Percentiles rank a stretch among this genome's conserved stretches.
phyloP scores from a whole-genome alignment of 768 basidiomycete genomes.

The Wakefieldia striispora region DNA sequence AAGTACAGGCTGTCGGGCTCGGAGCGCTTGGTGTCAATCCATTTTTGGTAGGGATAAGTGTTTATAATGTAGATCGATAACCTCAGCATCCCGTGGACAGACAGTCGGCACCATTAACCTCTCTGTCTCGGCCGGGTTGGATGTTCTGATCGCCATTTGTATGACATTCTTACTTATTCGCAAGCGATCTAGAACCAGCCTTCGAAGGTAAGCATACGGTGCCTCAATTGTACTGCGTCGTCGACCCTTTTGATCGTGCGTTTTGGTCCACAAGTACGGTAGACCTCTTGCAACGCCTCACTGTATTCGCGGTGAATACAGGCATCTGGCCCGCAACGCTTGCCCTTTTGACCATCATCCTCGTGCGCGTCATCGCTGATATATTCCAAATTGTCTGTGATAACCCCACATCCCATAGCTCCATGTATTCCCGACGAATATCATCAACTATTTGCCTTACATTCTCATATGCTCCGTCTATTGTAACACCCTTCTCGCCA shows the following conservation, averaged over 20 bases:
- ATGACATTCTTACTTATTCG: constrained; percentile 1
- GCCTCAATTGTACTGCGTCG: too few relatives aligned
- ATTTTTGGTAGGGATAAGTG: background rate
- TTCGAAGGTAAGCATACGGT: too few relatives aligned
- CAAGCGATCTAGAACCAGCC: too few relatives aligned
- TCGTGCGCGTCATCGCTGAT: constrained; percentile 35
- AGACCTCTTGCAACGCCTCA: background rate
- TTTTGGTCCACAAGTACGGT: too few relatives aligned
- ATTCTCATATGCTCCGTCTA: background rate
- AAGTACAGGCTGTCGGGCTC: background rate
- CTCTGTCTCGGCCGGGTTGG: background rate
- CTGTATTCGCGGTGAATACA: background rate
- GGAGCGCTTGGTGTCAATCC: background rate
- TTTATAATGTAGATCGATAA: background rate
- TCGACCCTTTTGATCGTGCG: too few relatives aligned
- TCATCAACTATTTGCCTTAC: background rate
- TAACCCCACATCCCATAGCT: background rate
- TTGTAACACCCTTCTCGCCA: constrained; percentile 2
- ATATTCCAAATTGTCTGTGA: too few relatives aligned
- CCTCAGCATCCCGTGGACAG: background rate
- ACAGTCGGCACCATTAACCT: background rate
- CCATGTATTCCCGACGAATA: background rate
- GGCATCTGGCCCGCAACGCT: constrained; percentile 35
- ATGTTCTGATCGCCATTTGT: constrained; percentile 3
- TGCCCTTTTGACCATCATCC: constrained; percentile 43